Conservation (phyloP, 75 land plant species). For the Chamaecyparis obtusa region DNA sequence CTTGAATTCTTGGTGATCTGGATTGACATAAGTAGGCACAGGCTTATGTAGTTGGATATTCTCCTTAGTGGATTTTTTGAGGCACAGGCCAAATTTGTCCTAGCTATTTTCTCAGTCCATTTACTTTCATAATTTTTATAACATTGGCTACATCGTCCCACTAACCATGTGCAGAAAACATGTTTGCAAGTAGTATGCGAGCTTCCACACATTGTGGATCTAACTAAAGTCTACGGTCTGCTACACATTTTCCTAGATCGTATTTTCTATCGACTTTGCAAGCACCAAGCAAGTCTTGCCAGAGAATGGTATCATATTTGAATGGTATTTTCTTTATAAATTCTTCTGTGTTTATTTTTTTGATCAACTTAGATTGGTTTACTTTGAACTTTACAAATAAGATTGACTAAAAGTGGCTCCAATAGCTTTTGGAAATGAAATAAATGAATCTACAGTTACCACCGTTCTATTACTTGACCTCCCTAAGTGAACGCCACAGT, state of each 20-base stretch:
- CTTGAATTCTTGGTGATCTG: no score
- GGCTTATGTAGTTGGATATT: no score
- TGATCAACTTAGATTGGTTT: no score
- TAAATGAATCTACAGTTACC: no score
- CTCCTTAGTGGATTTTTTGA: no score
- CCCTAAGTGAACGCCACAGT: no score
- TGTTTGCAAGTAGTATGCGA: conserved; percentile 13
- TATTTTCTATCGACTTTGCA: conserved; percentile 11
- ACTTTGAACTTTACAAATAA: no score
- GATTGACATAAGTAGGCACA: no score
- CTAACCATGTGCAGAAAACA: conserved; percentile 20
- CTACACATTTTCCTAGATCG: conserved; percentile 15
- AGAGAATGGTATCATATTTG: conserved; percentile 9
- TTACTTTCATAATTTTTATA: conserved; percentile 12
- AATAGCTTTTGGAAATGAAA: no score
- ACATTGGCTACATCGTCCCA: conserved; percentile 20
- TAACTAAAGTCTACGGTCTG: conserved; percentile 12
- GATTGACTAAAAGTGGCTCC: no score
- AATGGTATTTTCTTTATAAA: conserved; percentile 14
- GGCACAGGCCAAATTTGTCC: conserved; percentile 11
- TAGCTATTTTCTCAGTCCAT: conserved; percentile 7
- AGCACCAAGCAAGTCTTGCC: conserved; percentile 24
- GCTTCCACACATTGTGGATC: conserved; percentile 11
- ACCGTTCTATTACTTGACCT: no score
- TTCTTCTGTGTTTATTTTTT: no score